Conservation (phyloP, 331 rosid genomes). For the Rosa hybrid region DNA sequence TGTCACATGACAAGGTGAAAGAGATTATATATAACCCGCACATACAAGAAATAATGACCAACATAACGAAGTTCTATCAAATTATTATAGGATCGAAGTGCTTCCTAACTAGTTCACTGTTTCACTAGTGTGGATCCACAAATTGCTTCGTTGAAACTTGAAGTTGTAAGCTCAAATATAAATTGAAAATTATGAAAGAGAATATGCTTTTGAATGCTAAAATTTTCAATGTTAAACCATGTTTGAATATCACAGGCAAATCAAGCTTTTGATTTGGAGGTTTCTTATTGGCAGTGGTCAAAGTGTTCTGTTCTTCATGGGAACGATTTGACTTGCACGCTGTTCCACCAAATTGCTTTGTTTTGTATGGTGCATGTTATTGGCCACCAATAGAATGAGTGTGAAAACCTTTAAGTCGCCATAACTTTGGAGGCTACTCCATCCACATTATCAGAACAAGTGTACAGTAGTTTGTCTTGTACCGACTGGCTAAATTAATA, state of each 20-base stretch:
- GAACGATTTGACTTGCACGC: constrained; percentile 23
- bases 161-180: neutral
- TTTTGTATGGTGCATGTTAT: no score
- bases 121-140: neutral
- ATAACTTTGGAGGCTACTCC: neutral
- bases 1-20: no score
- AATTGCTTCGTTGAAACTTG: neutral
- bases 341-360: neutral
- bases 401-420: constrained; percentile 5
- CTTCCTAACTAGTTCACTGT: neutral
- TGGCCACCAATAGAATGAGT: neutral
- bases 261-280: neutral
- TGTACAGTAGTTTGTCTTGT: neutral
- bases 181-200: neutral
- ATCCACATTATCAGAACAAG: neutral
- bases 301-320: neutral
- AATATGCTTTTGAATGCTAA: neutral
- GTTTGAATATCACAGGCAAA: neutral
- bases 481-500: neutral
- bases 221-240: neutral
- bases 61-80: no score
- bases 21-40: no score
- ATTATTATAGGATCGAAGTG: no score
- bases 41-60: no score
- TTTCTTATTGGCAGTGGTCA: neutral